Evolutionary conservation across 176 grass and related monocot species (phyloP), one percentile per base, ranked within the genome.

Genomic region (Canna indica): DNA sequence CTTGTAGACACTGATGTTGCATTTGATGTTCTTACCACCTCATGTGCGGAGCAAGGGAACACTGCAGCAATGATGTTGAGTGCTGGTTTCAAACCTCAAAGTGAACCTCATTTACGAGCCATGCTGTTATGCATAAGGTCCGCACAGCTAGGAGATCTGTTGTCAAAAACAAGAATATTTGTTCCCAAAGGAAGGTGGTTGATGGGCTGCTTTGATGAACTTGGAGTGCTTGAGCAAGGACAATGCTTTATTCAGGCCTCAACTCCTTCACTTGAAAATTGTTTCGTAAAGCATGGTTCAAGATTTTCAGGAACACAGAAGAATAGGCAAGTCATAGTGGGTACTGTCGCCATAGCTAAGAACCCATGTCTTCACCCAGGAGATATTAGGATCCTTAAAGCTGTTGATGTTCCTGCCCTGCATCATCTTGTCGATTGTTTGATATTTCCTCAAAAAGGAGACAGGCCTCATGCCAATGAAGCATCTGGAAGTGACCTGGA

Each of bases 401-500:
- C 88, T 50, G 74, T 96, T 67, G 83, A 96, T 81, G 88, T 82
- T 26, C 85, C 83, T 67, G 78, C 72, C 63, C 67, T 96, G 62
- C 63, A 86, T 68, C 88, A 96, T 56, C 73, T 96, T 69, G 88
- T 87, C 71, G 88, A 91, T 91, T 96, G 91, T 61, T 88, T 96
- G 69, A 73, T 96, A 36, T 96, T 96, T 63, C 88, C 91, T 20
- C 71, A 81, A 64, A 91, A 86, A 34, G 91, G 88, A 69, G 91
- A 91, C 63, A 88, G 91, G 73, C 91, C 91, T 56, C 91, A 96
- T 74, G 47, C 88, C 6, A 78, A 96, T 68, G 91, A 96, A 77
- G 85, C 91, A 76, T 96, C 91, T 13, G 91, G 91, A 66, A 96
- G 88, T 50, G 91, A 96, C 77, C 85, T 96, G 81, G 91, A 96